Evolutionary conservation across 805 yeast genomes (phyloP), one percentile per base, ranked within the genome.

Genomic region (Candida sakaeoensis): DNA sequence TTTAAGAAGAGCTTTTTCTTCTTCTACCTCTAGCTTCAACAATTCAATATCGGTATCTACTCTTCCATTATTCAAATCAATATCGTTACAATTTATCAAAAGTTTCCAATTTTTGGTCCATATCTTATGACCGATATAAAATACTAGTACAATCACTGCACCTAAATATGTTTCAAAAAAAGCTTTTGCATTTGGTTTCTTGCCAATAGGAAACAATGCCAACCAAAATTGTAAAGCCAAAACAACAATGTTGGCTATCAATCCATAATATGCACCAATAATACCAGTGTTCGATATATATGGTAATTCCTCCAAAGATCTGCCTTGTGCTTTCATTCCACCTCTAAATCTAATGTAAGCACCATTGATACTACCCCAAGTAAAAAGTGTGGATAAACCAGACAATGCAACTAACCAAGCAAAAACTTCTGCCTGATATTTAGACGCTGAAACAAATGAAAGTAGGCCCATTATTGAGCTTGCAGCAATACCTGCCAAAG

Each of bases 11-110:
- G 45, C 55, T 41, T 36, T 51, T 43, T 63, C 85, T 46, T 72
- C 76, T 18, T 66, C 72, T 33, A 75, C 57, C 52, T 73, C 77
- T 48, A 70, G 74, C 40, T 60, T 61, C 41, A 79, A 59, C 39
- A 65, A 49, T 4, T 80, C 84, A 36, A 70, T 39, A 53, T 80
- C 84, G n/a, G 68, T 52, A 31, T 72, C 78, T 41, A 78, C 74
- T 60, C 80, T 69, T 28, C 87, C 86, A 9, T 77, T 63, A 48
- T 77, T 81, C 33, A 81, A 62, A 48, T 81, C 87, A 58, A 80
- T 66, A 17, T 74, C 74, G n/a, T 57, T 52, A 29, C 74, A 68
- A 56, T 53, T 75, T 53, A 55, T 60, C 23, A 46, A 39, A 54
- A 32, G 64, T 36, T 42, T 46, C 57, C 68, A 59, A 43, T 68